Percentiles rank a stretch among this genome's conserved stretches.
phyloP scores from a whole-genome alignment of 352 stramenopile genomes.

The Phytophthora megakarya region DNA sequence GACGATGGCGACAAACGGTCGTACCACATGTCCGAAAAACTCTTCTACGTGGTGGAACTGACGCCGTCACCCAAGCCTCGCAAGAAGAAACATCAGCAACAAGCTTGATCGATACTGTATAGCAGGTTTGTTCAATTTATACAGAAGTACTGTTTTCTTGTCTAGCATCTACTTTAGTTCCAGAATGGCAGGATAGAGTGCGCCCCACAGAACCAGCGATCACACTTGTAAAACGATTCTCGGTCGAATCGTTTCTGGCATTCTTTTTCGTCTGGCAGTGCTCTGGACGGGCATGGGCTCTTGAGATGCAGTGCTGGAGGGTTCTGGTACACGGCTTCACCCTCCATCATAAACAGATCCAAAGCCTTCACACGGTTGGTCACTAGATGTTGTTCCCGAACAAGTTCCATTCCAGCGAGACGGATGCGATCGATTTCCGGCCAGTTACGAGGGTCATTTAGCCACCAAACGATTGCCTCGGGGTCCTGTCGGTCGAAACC shows the following conservation, averaged over 20 bases:
- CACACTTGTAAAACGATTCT: conserved; percentile 73
- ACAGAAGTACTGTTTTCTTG: neutral
- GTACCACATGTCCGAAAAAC: conserved; percentile 90
- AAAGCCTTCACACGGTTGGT: conserved; percentile 62
- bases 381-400: conserved; percentile 64
- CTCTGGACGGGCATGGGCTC: conserved; percentile 65
- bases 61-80: conserved; percentile 36
- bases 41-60: conserved; percentile 79
- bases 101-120: too few relatives aligned
- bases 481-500: conserved; percentile 63
- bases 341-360: conserved; percentile 62
- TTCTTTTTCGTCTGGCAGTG: conserved; percentile 42
- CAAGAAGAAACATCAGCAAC: conserved; percentile 32
- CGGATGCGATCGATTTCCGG: conserved; percentile 66
- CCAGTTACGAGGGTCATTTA: conserved; percentile 52
- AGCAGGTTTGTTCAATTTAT: conserved; percentile 3
- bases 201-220: conserved; percentile 72
- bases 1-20: conserved; percentile 87
- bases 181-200: conserved; percentile 47
- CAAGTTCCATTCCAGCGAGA: conserved; percentile 54
- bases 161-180: conserved; percentile 23
- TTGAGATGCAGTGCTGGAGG: conserved; percentile 39
- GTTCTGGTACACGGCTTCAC: conserved; percentile 51
- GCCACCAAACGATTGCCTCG: conserved; percentile 52
- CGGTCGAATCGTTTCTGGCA: conserved; percentile 57